Evolutionary conservation across 495 filamentous ascomycete species (phyloP).

Genomic region (Neurospora hispaniola): DNA sequence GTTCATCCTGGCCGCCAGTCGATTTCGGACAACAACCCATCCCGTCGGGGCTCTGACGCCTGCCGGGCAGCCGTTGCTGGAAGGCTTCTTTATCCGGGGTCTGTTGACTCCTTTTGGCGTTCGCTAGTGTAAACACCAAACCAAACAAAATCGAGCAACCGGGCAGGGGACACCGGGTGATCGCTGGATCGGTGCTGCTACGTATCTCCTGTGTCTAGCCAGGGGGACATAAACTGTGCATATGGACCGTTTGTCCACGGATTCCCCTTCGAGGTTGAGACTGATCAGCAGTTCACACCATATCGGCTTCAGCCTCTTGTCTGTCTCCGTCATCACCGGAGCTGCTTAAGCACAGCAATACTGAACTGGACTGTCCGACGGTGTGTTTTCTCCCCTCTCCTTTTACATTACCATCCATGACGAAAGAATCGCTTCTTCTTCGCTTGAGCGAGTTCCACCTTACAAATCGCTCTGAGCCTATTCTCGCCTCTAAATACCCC

Average conservation of each 20-base stretch:
- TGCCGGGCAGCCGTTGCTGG: background rate
- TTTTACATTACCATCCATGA: background rate
- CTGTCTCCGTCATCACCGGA: background rate
- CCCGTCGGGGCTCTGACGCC: background rate
- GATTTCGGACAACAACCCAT: background rate
- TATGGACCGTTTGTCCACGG: background rate
- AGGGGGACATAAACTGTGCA: background rate
- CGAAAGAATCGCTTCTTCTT: background rate
- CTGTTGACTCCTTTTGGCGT: background rate
- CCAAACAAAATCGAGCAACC: background rate
- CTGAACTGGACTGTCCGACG: background rate
- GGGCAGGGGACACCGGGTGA: background rate
- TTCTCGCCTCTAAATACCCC: background rate
- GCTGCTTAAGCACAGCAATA: background rate
- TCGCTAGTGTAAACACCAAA: background rate
- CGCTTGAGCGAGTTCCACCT: background rate
- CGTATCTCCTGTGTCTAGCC: background rate
- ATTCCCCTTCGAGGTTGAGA: background rate
- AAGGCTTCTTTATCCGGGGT: background rate
- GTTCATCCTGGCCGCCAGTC: background rate
- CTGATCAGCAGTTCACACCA: background rate
- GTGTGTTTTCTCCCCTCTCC: background rate
- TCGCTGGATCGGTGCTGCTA: background rate
- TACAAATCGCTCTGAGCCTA: background rate
- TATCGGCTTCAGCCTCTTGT: background rate